phyloP scores from a whole-genome alignment of 2,329 filamentous ascomycete genomes.

The Diaporthe humulicola region DNA sequence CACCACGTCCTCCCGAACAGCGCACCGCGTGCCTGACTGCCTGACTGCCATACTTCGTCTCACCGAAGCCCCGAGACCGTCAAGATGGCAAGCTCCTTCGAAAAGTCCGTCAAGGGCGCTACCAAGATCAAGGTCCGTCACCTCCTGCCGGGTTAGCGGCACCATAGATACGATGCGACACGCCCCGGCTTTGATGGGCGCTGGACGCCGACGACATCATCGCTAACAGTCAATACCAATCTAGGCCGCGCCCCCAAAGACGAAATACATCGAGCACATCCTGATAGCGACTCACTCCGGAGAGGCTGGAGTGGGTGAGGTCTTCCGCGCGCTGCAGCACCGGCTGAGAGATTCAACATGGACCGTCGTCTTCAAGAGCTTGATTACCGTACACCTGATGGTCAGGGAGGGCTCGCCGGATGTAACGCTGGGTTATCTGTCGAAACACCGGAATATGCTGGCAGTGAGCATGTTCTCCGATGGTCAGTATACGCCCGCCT shows the following conservation, averaged over 20 bases:
- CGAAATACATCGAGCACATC: slow-evolving; percentile 99
- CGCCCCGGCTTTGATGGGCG: background rate
- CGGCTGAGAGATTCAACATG: slow-evolving; percentile 95
- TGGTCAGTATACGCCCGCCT: slow-evolving; percentile 67
- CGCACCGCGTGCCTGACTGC: slow-evolving; percentile 3
- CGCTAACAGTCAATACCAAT: slow-evolving; percentile 40
- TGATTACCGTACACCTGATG: slow-evolving; percentile 97
- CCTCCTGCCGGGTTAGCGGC: background rate
- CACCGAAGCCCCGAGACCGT: background rate
- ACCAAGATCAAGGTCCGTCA: slow-evolving; percentile 91
- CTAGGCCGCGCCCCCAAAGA: slow-evolving; percentile 94
- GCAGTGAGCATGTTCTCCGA: slow-evolving; percentile 94
- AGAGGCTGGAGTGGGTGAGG: slow-evolving; percentile 93
- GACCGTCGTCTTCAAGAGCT: slow-evolving; percentile 99
- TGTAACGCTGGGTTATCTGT: slow-evolving; percentile 86
- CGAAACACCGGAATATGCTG: slow-evolving; percentile 84
- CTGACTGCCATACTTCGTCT: background rate
- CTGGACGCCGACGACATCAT: slow-evolving; percentile 35
- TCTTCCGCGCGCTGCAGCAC: slow-evolving; percentile 92
- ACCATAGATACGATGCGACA: slow-evolving; percentile 2
- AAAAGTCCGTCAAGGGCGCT: slow-evolving; percentile 99
- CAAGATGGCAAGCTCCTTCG: slow-evolving; percentile 87
- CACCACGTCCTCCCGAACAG: slow-evolving; percentile 10
- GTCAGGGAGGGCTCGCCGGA: slow-evolving; percentile 94
- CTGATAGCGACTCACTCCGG: slow-evolving; percentile 94